Percentiles rank a stretch among this genome's conserved stretches.
phyloP scores from a whole-genome alignment of 2,329 filamentous ascomycete genomes.

The Bipolaris cookei region DNA sequence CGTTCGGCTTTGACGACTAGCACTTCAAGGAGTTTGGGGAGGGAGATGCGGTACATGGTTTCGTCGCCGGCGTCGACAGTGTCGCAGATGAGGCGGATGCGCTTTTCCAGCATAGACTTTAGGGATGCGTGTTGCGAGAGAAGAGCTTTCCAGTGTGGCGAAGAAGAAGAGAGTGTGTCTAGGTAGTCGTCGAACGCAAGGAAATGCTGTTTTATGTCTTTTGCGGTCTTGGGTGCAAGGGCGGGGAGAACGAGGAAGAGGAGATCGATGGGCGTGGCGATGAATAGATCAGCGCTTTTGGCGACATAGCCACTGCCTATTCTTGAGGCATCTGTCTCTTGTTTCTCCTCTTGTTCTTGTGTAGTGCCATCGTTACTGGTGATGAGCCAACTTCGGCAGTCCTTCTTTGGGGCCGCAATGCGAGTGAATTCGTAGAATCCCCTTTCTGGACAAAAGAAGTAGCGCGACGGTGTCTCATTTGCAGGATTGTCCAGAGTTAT shows the following conservation, averaged over 20 bases:
- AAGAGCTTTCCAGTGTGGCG: constrained; percentile 65
- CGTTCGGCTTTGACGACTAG: constrained; percentile 74
- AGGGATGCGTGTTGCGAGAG: constrained; percentile 53
- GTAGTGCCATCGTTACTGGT: constrained; percentile 17
- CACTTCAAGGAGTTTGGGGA: constrained; percentile 70
- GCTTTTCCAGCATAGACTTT: constrained; percentile 61
- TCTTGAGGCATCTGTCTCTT: constrained; percentile 9
- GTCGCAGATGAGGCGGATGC: constrained; percentile 78
- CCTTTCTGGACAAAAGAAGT: constrained; percentile 64
- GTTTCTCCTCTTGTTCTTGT: constrained; percentile 1
- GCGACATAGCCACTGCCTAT: constrained; percentile 61
- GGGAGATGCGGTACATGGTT: constrained; percentile 80
- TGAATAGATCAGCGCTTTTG: constrained; percentile 74
- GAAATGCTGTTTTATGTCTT: constrained; percentile 67
- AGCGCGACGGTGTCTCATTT: constrained; percentile 56
- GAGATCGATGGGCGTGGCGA: constrained; percentile 84
- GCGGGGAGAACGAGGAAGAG: constrained; percentile 82
- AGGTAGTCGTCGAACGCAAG: constrained; percentile 74
- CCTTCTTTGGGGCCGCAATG: constrained; percentile 58
- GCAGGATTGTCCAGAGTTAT: constrained; percentile 63
- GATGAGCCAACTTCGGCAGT: constrained; percentile 63
- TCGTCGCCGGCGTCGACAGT: constrained; percentile 83
- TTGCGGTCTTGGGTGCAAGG: constrained; percentile 59
- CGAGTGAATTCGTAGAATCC: constrained; percentile 68
- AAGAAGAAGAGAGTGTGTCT: constrained; percentile 63